Base-by-base conservation (phyloP, 208 protist genomes). In the Leishmania gerbilli region DNA sequence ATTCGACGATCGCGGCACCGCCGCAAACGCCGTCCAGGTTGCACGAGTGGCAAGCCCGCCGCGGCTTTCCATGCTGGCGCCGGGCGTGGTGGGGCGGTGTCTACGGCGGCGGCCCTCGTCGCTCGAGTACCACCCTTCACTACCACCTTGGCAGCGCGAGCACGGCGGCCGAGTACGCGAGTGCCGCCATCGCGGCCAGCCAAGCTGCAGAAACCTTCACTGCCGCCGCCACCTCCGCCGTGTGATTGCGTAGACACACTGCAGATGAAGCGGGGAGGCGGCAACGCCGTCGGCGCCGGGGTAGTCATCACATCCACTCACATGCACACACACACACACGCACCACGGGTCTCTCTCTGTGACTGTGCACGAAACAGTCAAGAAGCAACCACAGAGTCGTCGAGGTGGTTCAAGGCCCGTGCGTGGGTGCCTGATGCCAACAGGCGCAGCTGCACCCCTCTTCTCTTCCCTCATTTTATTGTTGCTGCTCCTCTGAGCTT, bases 1-100 rank as follows among this genome's bases (percentile, higher is more conserved):
- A 74, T 34, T 45, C 55, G 15, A 76, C 42, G 40, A 34, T 24
- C 68, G 72, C 49, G 34, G 62, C n/a, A 53, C 27, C 19, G 31
- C 34, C 49, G 42, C 42, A 53, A 31, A 4, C 42, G 27, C 19
- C 65, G 47, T 51, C 79, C 19, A 56, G 74, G 45, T 71, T 84
- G 79, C 71, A 76, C 34, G 31, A n/a, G 27, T 81, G 71, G 84
- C 82, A 79, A 42, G 42, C 31, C 47, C n/a, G 72, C 37, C 71
- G 83, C 64, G 83, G 79, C 21, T 49, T 84, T 24, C 88, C 86
- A 40, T 82, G 81, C 40, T 95, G 85, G 85, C 81, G 81, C 69
- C 82, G 78, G 45, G 78, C 79, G 67, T 89, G 87, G 86, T 95
- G 91, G 91, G 89, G 91, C 45, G 76, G 88, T 17, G 87, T 90